Percentiles rank a stretch among this genome's conserved stretches.
Evolutionary conservation across 2,329 filamentous ascomycete species (phyloP).

Genomic region (Chalaropsis thielavioides): DNA sequence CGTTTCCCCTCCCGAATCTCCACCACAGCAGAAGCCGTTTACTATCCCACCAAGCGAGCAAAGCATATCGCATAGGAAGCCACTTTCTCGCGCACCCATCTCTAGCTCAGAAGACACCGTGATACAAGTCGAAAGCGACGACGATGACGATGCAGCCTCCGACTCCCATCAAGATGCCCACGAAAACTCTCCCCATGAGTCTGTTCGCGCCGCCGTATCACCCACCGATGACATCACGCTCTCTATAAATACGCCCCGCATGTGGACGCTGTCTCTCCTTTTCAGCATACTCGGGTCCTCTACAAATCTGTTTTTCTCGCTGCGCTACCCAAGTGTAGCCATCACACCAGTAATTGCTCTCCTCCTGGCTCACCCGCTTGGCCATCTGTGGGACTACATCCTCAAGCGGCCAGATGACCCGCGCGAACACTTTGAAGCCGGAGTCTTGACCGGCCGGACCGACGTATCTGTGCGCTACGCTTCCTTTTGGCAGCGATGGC

Average conservation of each 20-base stretch:
- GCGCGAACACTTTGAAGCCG: slow-evolving; percentile 34
- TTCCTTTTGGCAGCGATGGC: slow-evolving; percentile 29
- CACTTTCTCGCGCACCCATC: not conserved
- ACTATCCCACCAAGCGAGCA: not conserved
- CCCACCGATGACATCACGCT: slow-evolving; percentile 59
- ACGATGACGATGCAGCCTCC: slow-evolving; percentile 24
- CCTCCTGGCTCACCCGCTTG: slow-evolving; percentile 70
- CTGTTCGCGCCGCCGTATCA: slow-evolving; percentile 66
- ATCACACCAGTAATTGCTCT: slow-evolving; percentile 82
- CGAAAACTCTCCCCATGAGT: slow-evolving; percentile 62
- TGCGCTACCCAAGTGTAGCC: slow-evolving; percentile 79
- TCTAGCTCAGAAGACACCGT: slow-evolving; percentile 3
- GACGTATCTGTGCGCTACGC: slow-evolving; percentile 14
- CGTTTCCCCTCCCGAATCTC: slow-evolving; percentile 12
- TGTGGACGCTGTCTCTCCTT: slow-evolving; percentile 69
- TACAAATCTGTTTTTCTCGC: slow-evolving; percentile 76
- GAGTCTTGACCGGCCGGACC: slow-evolving; percentile 26
- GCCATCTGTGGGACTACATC: slow-evolving; percentile 60
- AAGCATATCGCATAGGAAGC: not conserved
- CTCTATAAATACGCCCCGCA: slow-evolving; percentile 77
- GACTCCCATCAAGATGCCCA: slow-evolving; percentile 31
- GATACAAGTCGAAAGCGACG: slow-evolving; percentile 15
- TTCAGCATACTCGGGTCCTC: slow-evolving; percentile 71
- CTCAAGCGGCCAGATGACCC: slow-evolving; percentile 48
- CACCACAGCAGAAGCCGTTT: slow-evolving; percentile 10